phyloP scores from a whole-genome alignment of 2,329 filamentous ascomycete species.

The Scortechinia acanthostroma region DNA sequence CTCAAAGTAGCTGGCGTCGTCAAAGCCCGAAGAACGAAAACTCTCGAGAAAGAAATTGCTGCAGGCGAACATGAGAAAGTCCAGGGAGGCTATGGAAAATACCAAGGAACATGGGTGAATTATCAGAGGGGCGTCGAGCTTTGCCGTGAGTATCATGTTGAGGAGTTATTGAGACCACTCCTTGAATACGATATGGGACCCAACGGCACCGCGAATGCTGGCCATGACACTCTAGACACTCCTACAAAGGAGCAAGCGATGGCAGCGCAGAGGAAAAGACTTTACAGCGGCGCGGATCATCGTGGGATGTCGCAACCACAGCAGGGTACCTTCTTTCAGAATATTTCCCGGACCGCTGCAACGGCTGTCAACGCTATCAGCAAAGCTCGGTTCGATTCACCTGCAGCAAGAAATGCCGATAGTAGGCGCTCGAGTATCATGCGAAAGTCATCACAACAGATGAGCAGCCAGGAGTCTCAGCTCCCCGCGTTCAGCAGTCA shows the following conservation, averaged over 20 bases:
- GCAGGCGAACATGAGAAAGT: constrained; percentile 63
- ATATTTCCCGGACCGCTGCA: constrained; percentile 57
- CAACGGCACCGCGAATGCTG: constrained; percentile 25
- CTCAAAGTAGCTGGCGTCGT: constrained; percentile 62
- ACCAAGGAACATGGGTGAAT: constrained; percentile 64
- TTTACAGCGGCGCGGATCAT: constrained; percentile 49
- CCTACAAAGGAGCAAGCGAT: constrained; percentile 18
- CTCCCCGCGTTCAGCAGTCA: constrained; percentile 41
- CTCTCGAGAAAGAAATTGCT: constrained; percentile 59
- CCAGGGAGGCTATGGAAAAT: constrained; percentile 63
- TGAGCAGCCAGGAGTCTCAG: constrained; percentile 40
- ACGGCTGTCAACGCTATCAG: constrained; percentile 61
- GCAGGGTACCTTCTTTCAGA: constrained; percentile 60
- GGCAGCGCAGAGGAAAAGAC: constrained; percentile 40
- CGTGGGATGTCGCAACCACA: constrained; percentile 28
- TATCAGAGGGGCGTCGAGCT: constrained; percentile 57
- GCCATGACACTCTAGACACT: constrained; percentile 46
- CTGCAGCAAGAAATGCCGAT: constrained; percentile 36
- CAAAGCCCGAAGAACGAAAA: constrained; percentile 61
- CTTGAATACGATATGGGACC: neutral
- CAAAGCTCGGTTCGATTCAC: constrained; percentile 57
- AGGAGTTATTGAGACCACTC: neutral
- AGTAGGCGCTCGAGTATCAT: constrained; percentile 36
- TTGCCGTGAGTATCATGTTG: constrained; percentile 27
- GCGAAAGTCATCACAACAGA: constrained; percentile 35